Conservation (phyloP, 139 green algal species). For the Nannochloris sp. region DNA sequence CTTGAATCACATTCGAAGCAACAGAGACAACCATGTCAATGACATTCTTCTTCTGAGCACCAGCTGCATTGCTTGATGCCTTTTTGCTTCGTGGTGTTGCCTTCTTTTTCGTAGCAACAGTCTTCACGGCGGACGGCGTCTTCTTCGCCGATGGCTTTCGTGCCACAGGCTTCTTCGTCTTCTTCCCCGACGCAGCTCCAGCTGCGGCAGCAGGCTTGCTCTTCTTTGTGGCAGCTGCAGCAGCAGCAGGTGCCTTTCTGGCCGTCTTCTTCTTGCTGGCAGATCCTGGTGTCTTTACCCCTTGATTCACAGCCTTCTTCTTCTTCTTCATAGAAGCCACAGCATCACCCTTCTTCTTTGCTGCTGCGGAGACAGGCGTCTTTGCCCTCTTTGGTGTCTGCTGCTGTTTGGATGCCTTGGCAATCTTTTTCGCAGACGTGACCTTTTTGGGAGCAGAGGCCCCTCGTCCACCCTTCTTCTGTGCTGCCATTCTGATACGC, state of each 20-base stretch:
- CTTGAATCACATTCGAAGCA: conserved; percentile 17
- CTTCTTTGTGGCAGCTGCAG: too few relatives aligned
- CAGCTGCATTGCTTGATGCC: neutral
- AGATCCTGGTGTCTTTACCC: neutral
- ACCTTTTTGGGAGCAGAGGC: conserved; percentile 1
- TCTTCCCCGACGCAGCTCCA: too few relatives aligned
- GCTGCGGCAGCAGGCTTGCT: too few relatives aligned
- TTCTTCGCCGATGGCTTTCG: neutral
- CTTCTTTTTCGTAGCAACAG: conserved; percentile 4
- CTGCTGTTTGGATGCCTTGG: conserved; percentile 7
- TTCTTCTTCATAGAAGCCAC: neutral
- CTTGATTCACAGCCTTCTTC: neutral
- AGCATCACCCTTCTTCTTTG: neutral
- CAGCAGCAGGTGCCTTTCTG: too few relatives aligned
- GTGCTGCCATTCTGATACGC: too few relatives aligned
- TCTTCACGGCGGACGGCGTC: neutral
- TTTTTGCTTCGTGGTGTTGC: conserved; percentile 6
- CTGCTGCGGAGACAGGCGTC: neutral
- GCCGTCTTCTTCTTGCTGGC: too few relatives aligned
- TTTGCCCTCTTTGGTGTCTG: neutral
- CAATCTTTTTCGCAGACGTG: conserved; percentile 18
- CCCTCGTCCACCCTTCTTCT: too few relatives aligned
- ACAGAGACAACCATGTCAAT: conserved; percentile 18
- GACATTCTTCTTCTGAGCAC: conserved; percentile 10
- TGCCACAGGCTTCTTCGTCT: too few relatives aligned